Percentiles rank a stretch among this genome's conserved stretches.
Evolutionary conservation across 164 flowering plant species (phyloP).

Genomic region (Saururus chinensis): DNA sequence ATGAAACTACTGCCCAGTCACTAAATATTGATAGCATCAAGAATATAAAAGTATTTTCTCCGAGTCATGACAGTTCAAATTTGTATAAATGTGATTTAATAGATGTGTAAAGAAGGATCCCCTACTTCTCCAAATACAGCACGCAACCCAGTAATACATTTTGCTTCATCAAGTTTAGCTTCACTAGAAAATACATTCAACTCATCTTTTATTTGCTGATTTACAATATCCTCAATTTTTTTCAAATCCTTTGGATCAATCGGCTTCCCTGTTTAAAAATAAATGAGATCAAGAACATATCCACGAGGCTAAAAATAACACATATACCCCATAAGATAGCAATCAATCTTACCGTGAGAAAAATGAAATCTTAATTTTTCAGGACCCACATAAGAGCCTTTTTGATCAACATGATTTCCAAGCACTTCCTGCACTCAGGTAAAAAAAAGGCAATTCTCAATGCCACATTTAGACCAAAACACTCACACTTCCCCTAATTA

Average conservation of each 20-base stretch:
- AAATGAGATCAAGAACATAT: neutral
- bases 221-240: slow-evolving; percentile 76
- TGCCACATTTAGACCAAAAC: too few species aligned
- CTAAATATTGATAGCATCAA: too few species aligned
- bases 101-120: neutral
- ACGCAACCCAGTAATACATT: slow-evolving; percentile 72
- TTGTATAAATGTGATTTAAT: neutral
- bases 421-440: slow-evolving; percentile 74
- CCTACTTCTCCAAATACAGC: slow-evolving; percentile 99
- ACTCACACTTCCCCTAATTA: too few species aligned
- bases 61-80: neutral
- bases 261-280: slow-evolving; percentile 55
- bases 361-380: slow-evolving; percentile 94
- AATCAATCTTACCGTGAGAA: slow-evolving; percentile 65
- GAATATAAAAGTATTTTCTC: too few species aligned
- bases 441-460: neutral
- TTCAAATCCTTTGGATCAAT: slow-evolving; percentile 61
- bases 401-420: slow-evolving; percentile 94
- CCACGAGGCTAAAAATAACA: neutral
- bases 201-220: slow-evolving; percentile 73
- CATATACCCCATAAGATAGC: neutral
- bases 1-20: too few species aligned
- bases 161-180: slow-evolving; percentile 71
- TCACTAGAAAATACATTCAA: slow-evolving; percentile 70
- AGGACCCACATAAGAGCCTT: slow-evolving; percentile 98